Evolutionary conservation across 495 filamentous ascomycete species (phyloP).

Genomic region (Trichoderma reesei): DNA sequence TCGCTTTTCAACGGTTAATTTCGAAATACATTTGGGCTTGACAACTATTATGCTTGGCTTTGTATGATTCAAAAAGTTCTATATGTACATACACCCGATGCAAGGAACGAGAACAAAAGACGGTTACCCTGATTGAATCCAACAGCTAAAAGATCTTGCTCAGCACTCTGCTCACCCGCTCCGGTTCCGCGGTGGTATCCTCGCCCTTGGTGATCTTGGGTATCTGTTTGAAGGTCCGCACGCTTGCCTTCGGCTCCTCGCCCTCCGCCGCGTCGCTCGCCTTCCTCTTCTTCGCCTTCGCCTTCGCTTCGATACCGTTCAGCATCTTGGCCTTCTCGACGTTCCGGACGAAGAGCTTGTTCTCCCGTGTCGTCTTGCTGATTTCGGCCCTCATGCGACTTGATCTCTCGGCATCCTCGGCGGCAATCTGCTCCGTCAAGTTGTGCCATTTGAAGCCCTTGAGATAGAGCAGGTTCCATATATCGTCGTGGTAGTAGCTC

Average conservation of each 20-base stretch:
- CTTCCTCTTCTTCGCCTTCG: conserved; percentile 45
- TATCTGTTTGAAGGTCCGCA: conserved; percentile 68
- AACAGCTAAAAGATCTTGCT: conserved; percentile 64
- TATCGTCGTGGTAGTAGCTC: conserved; percentile 82
- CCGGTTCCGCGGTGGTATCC: conserved; percentile 39
- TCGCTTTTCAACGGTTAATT: background rate
- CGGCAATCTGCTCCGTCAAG: conserved; percentile 57
- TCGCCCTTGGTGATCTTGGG: conserved; percentile 38
- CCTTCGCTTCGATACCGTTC: conserved; percentile 57
- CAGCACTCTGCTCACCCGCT: conserved; percentile 65
- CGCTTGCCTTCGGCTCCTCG: conserved; percentile 19
- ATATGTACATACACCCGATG: too few relatives aligned
- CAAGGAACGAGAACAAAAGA: too few relatives aligned
- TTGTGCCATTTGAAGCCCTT: conserved; percentile 75
- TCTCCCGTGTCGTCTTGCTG: conserved; percentile 65
- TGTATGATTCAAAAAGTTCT: too few relatives aligned
- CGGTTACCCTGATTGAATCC: background rate
- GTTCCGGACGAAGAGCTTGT: conserved; percentile 71
- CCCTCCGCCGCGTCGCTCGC: conserved; percentile 16
- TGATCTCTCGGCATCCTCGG: conserved; percentile 75
- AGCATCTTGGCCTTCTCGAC: conserved; percentile 66
- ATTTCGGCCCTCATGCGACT: conserved; percentile 74
- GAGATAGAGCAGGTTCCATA: conserved; percentile 74
- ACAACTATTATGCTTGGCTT: too few relatives aligned
- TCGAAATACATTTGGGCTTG: background rate